These are phyloP conservation scores for Macrocybe sp. DNA, from an alignment of 1,284 basidiomycete species.

Conservation along the genomic window DNA sequence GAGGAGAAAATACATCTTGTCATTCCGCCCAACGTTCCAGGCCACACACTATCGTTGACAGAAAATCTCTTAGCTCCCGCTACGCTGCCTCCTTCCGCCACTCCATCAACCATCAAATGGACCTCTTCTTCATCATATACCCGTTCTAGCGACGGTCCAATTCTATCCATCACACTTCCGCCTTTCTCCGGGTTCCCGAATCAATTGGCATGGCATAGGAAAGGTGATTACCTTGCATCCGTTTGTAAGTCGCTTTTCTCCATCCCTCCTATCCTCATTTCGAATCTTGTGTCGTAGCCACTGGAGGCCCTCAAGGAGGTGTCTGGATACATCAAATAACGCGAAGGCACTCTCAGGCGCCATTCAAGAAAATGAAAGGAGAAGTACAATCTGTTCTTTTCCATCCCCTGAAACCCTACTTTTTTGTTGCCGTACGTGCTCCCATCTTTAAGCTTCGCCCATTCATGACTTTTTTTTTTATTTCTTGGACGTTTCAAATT, in stretches of 20 bases:
- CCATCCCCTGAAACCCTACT: constrained; percentile 92
- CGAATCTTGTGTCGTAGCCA: constrained; percentile 37
- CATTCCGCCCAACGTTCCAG: constrained; percentile 73
- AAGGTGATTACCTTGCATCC: constrained; percentile 94
- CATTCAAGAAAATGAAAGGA: constrained; percentile 94
- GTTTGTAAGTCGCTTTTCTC: constrained; percentile 57
- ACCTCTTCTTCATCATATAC: constrained; percentile 38
- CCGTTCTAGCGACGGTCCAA: constrained; percentile 45
- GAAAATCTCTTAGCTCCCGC: constrained; percentile 63
- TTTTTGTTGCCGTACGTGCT: constrained; percentile 89
- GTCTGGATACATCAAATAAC: constrained; percentile 96
- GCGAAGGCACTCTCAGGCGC: constrained; percentile 93
- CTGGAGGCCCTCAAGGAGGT: constrained; percentile 58
- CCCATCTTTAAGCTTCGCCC: constrained; percentile 6
- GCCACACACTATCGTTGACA: constrained; percentile 54
- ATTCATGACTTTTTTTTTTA: constrained; percentile 11
- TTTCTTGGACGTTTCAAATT: not conserved
- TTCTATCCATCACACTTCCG: constrained; percentile 58
- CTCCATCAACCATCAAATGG: constrained; percentile 72
- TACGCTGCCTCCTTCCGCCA: constrained; percentile 51
- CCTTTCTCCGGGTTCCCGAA: constrained; percentile 72
- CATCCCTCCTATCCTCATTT: constrained; percentile 6
- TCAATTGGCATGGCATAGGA: constrained; percentile 90
- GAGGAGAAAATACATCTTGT: constrained; percentile 81
- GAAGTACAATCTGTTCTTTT: constrained; percentile 89